These are phyloP conservation scores for Botrytis sinoallii DNA, from an alignment of 2,329 filamentous ascomycete species.

Conservation along the genomic window DNA sequence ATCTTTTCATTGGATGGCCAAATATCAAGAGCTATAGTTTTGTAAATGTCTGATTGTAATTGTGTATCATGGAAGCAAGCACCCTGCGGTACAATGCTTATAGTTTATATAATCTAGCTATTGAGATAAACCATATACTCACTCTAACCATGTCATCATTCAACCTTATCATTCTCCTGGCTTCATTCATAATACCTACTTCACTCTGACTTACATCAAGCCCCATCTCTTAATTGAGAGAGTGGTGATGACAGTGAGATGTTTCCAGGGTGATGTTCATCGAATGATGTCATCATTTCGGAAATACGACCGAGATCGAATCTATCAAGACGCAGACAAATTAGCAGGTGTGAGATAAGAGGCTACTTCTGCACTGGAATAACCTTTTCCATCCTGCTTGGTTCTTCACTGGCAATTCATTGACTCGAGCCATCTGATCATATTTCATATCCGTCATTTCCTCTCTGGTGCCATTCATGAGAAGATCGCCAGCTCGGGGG, in stretches of 20 bases:
- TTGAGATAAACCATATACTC: not conserved
- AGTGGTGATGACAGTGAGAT: not conserved
- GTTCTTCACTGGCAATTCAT: conserved; percentile 9
- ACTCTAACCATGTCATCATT: not conserved
- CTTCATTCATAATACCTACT: not conserved
- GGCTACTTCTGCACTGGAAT: not conserved
- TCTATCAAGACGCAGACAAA: conserved; percentile 1
- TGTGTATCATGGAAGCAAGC: not conserved
- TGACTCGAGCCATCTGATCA: conserved; percentile 30
- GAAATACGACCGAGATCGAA: conserved; percentile 6
- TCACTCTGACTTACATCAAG: not conserved
- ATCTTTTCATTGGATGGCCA: not conserved
- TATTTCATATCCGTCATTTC: conserved; percentile 35
- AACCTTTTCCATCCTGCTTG: conserved; percentile 19
- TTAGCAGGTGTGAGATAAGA: not conserved
- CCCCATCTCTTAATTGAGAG: not conserved
- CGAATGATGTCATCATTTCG: conserved; percentile 13
- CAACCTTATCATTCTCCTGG: not conserved
- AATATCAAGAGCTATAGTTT: not conserved
- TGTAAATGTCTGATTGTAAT: not conserved
- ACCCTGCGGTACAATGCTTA: not conserved
- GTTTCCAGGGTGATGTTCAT: conserved; percentile 13
- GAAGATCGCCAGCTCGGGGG: conserved; percentile 32
- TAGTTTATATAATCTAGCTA: not conserved
- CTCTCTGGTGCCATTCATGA: conserved; percentile 30